A percentile compares a stretch with the other conserved stretches of the same genome.
Evolutionary conservation across 805 yeast genomes (phyloP).

Genomic region (Metschnikowia aberdeeniae): DNA sequence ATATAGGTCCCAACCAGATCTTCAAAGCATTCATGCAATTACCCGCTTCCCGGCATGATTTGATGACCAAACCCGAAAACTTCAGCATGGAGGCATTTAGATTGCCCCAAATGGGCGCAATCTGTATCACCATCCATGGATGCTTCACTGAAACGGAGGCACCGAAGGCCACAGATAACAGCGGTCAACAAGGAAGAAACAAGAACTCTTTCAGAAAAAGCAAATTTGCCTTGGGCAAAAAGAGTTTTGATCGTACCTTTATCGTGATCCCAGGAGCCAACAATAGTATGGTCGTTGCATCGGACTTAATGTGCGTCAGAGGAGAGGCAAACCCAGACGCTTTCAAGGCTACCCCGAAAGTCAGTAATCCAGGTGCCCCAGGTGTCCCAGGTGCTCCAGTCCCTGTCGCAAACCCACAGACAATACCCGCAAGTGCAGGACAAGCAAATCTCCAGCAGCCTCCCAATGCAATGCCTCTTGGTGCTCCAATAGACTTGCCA

Average conservation of each 20-base stretch:
- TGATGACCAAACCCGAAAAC: constrained; percentile 55
- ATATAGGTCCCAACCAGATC: constrained; percentile 67
- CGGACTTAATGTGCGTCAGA: constrained; percentile 68
- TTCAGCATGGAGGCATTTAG: constrained; percentile 80
- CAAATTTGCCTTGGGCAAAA: constrained; percentile 43
- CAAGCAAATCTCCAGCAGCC: constrained; percentile 5
- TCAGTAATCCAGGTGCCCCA: constrained; percentile 6
- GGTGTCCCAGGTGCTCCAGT: constrained; percentile 15
- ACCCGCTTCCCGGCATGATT: constrained; percentile 76
- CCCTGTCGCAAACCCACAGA: constrained; percentile 11
- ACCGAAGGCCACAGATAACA: constrained; percentile 41
- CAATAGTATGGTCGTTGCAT: constrained; percentile 76
- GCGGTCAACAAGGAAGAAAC: constrained; percentile 14
- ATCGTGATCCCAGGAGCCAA: constrained; percentile 68
- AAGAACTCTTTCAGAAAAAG: constrained; percentile 21
- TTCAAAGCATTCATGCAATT: constrained; percentile 55
- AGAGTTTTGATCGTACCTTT: constrained; percentile 84
- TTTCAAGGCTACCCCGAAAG: constrained; percentile 13
- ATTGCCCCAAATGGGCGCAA: constrained; percentile 67
- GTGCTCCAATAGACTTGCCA: constrained; percentile 44
- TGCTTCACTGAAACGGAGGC: constrained; percentile 64
- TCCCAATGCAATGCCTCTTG: constrained; percentile 6
- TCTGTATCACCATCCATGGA: constrained; percentile 80
- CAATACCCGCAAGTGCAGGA: constrained; percentile 1
- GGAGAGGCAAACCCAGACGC: constrained; percentile 14